Evolutionary conservation across 2,329 filamentous ascomycete species (phyloP).

Genomic region (Cordyceps militaris): DNA sequence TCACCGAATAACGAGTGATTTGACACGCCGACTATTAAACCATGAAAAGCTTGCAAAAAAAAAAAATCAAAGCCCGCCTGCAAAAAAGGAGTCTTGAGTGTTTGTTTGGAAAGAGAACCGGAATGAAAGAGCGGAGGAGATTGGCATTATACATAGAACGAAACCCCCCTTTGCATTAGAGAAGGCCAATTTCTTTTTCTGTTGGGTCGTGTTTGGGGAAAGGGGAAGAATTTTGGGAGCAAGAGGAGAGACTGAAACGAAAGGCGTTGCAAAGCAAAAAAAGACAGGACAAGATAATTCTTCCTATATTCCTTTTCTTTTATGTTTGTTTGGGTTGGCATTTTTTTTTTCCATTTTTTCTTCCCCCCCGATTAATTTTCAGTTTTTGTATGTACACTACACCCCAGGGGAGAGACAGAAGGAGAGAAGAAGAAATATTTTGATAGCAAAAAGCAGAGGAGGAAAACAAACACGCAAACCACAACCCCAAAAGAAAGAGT

Average conservation of each 20-base stretch:
- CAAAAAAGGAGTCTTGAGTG: conserved; percentile 1
- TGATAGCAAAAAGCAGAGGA: background rate
- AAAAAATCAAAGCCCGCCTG: background rate
- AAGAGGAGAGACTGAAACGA: background rate
- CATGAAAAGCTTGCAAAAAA: background rate
- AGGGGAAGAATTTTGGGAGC: background rate
- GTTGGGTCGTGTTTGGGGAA: background rate
- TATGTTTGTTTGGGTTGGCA: background rate
- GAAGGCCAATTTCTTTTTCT: background rate
- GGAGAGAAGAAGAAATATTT: background rate
- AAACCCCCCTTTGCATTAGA: conserved; percentile 11
- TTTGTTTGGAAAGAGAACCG: conserved; percentile 5
- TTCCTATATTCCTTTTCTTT: background rate
- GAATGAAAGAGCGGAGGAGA: background rate
- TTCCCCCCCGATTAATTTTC: conserved; percentile 7
- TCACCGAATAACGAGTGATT: conserved; percentile 31
- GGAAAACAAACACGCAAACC: background rate
- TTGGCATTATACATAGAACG: conserved; percentile 5
- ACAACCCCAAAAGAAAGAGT: background rate
- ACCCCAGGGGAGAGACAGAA: background rate
- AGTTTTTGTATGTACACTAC: conserved; percentile 13
- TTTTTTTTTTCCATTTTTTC: conserved; percentile 4
- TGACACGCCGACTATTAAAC: background rate
- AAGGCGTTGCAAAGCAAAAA: conserved; percentile 7
- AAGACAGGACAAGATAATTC: conserved; percentile 7